Evolutionary conservation across 108 stramenopile species (phyloP).

Genomic region (Nitzschia sp.): DNA sequence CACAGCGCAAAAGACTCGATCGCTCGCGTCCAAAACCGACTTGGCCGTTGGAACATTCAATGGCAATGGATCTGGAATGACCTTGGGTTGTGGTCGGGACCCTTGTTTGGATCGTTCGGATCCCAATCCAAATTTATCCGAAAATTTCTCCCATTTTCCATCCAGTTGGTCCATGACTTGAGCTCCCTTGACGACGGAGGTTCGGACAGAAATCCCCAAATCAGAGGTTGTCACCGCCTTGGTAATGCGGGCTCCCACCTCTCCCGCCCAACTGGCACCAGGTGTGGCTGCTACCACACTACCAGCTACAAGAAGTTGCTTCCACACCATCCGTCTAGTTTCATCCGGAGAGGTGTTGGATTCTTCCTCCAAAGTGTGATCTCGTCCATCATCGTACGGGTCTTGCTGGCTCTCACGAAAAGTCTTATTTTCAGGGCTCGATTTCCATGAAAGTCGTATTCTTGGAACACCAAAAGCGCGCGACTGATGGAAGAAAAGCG

Average conservation of each 20-base stretch:
- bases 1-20: conserved; percentile 38
- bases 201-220: conserved; percentile 57
- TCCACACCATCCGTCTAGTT: neutral
- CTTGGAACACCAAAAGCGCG: too few relatives aligned
- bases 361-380: too few relatives aligned
- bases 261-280: conserved; percentile 33
- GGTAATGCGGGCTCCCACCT: conserved; percentile 56
- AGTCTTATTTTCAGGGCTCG: too few relatives aligned
- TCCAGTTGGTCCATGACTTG: conserved; percentile 78
- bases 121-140: conserved; percentile 70
- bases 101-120: conserved; percentile 43
- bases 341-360: neutral
- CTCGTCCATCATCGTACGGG: too few relatives aligned
- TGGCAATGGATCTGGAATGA: conserved; percentile 42
- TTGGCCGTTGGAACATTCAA: conserved; percentile 36
- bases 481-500: too few relatives aligned
- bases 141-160: conserved; percentile 78
- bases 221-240: conserved; percentile 57
- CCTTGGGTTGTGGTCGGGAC: conserved; percentile 30
- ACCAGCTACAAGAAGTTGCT: neutral
- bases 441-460: too few relatives aligned
- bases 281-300: neutral
- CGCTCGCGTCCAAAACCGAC: conserved; percentile 33
- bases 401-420: too few relatives aligned
- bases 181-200: conserved; percentile 77